phyloP scores from a whole-genome alignment of 805 yeast genomes.

The Millerozyma miso region DNA sequence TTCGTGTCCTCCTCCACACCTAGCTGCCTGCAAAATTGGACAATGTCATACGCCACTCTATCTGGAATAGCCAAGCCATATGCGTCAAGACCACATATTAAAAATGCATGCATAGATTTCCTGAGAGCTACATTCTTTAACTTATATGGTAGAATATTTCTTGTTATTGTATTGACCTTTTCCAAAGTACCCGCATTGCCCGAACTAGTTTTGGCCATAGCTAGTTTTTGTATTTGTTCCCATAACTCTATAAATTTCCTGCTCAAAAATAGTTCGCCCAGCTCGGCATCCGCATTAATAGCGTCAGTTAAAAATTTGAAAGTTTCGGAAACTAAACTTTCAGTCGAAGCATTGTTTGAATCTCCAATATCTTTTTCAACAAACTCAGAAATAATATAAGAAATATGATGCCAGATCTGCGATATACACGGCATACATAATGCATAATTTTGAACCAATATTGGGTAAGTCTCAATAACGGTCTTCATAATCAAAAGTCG shows the following conservation, averaged over 20 bases:
- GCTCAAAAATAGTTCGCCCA: constrained; percentile 44
- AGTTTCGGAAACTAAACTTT: constrained; percentile 21
- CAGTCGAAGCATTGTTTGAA: constrained; percentile 7
- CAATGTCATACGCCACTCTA: constrained; percentile 31
- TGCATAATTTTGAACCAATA: constrained; percentile 28
- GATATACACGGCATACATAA: constrained; percentile 30
- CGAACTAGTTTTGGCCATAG: too few species aligned
- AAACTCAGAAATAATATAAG: constrained; percentile 13
- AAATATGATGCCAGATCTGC: constrained; percentile 28
- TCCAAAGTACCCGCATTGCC: neutral
- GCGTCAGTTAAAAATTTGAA: constrained; percentile 25
- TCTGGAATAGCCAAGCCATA: constrained; percentile 42
- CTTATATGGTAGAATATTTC: neutral
- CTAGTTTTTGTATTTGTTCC: constrained; percentile 13
- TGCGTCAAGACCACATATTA: constrained; percentile 31
- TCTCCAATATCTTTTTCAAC: constrained; percentile 7
- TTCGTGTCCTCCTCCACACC: constrained; percentile 14
- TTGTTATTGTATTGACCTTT: too few species aligned
- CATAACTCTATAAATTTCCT: constrained; percentile 47
- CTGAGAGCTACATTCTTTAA: neutral
- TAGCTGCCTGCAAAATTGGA: constrained; percentile 23
- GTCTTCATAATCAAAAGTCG: constrained; percentile 55
- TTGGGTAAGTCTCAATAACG: constrained; percentile 24
- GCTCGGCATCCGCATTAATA: constrained; percentile 27
- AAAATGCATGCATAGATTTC: constrained; percentile 9